Conservation (phyloP, 352 stramenopile genomes). For the Pythium rhizo-oryzae region DNA sequence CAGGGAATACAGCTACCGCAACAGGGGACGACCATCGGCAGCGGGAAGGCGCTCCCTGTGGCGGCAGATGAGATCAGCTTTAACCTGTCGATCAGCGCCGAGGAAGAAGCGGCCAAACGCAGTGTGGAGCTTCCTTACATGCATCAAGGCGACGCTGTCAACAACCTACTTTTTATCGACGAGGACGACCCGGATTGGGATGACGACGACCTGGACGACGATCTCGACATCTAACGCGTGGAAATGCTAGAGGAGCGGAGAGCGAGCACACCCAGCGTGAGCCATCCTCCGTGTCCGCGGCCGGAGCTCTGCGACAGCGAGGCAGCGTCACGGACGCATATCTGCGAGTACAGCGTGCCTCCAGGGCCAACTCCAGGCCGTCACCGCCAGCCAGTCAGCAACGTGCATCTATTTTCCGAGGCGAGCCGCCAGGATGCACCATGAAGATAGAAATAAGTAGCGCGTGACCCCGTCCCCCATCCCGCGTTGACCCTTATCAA, state of each 20-base stretch:
- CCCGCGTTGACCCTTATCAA: neutral
- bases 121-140: constrained; percentile 76
- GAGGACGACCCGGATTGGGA: constrained; percentile 78
- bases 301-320: neutral
- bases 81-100: constrained; percentile 62
- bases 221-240: constrained; percentile 42
- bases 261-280: neutral
- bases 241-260: too few relatives aligned
- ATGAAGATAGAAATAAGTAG: constrained; percentile 6
- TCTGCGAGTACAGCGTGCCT: neutral
- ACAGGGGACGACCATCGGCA: constrained; percentile 7
- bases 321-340: neutral
- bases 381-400: neutral
- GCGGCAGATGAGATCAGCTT: constrained; percentile 67
- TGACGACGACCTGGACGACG: constrained; percentile 53
- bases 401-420: constrained; percentile 1
- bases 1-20: neutral
- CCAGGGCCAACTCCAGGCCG: neutral
- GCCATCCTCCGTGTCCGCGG: neutral
- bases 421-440: neutral
- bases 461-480: too few relatives aligned
- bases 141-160: constrained; percentile 42
- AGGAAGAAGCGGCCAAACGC: constrained; percentile 60
- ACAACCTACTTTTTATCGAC: constrained; percentile 74
- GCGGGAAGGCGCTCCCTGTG: constrained; percentile 43